Conservation (phyloP, 441 rosid species). For the Erodium chrysanthum region DNA sequence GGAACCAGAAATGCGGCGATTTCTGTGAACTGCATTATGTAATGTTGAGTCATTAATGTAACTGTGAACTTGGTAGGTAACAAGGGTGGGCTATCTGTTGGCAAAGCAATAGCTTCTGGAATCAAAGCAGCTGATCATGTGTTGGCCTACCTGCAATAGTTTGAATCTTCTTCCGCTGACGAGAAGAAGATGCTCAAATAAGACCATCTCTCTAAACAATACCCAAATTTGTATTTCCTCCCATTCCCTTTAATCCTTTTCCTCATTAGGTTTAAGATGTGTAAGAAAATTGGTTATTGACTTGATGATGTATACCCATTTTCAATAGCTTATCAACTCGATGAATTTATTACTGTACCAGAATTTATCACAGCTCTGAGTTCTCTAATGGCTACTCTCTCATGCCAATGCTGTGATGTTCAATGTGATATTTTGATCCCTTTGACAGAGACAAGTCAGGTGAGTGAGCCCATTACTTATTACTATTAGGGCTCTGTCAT, state of each 20-base stretch:
- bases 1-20: neutral
- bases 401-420: too few relatives aligned
- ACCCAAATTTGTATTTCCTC: neutral
- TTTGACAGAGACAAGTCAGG: too few relatives aligned
- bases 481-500: too few relatives aligned
- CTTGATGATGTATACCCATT: too few relatives aligned
- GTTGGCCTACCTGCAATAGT: conserved; percentile 52
- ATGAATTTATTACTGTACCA: neutral
- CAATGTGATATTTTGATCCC: too few relatives aligned
- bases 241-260: neutral
- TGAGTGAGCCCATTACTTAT: too few relatives aligned
- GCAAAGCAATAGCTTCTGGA: conserved; percentile 73
- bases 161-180: conserved; percentile 32
- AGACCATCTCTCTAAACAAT: conserved; percentile 13
- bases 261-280: neutral
- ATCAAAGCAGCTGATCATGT: conserved; percentile 84
- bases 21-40: neutral
- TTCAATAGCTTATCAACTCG: neutral
- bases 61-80: conserved; percentile 45
- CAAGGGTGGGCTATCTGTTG: conserved; percentile 75
- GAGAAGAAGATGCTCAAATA: conserved; percentile 22
- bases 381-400: too few relatives aligned
- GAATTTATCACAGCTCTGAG: neutral
- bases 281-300: neutral
- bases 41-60: conserved; percentile 2